phyloP scores from a whole-genome alignment of 345 rosid species.

The Dovyalis caffra region DNA sequence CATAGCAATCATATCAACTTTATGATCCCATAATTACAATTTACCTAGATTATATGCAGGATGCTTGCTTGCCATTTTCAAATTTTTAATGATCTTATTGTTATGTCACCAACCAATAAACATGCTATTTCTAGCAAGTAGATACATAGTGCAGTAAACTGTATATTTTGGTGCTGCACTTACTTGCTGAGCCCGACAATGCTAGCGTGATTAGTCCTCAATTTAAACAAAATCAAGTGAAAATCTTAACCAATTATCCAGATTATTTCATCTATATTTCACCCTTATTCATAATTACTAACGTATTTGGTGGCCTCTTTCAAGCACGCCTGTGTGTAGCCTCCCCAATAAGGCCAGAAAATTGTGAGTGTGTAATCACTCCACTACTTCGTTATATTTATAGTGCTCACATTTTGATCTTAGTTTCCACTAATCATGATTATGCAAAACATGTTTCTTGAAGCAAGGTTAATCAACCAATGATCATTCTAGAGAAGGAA shows the following conservation, averaged over 20 bases:
- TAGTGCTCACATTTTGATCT: neutral
- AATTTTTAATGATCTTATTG: neutral
- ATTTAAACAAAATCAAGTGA: neutral
- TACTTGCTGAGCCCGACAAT: slow-evolving; percentile 19
- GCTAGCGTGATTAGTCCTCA: slow-evolving; percentile 18
- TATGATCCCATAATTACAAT: neutral
- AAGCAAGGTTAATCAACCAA: slow-evolving; percentile 9
- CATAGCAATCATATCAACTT: neutral
- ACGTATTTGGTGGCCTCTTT: slow-evolving; percentile 2
- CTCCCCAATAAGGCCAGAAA: neutral
- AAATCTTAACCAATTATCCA: neutral
- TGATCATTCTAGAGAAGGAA: slow-evolving; percentile 11
- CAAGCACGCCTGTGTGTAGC: neutral
- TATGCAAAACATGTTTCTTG: neutral
- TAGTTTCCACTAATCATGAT: slow-evolving; percentile 24
- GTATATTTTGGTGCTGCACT: slow-evolving; percentile 1
- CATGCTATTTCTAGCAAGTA: neutral
- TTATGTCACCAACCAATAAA: slow-evolving; percentile 16
- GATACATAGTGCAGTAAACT: neutral
- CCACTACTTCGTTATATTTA: slow-evolving; percentile 14
- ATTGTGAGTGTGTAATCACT: slow-evolving; percentile 8
- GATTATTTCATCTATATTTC: neutral
- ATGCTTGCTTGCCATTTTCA: neutral
- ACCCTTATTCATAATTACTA: slow-evolving; percentile 7
- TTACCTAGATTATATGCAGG: neutral